Base-by-base conservation (phyloP, 805 yeast species). In the Ogataea haglerorum region DNA sequence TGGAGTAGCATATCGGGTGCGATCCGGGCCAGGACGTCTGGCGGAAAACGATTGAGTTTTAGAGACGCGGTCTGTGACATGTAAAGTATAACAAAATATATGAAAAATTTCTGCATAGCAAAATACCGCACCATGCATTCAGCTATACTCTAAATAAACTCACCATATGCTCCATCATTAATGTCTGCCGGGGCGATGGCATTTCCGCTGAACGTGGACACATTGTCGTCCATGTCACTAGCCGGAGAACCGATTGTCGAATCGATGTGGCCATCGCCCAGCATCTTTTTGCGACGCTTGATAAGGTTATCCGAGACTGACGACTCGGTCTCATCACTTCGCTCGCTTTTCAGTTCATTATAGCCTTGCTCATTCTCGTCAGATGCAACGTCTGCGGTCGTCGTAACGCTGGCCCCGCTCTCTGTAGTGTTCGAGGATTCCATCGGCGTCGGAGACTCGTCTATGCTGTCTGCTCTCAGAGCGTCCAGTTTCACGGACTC, bases 1-100 rank as follows among this genome's bases (percentile, higher is more conserved):
- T 85, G 84, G 31, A 90, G 68, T 5, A 91, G 84, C 10, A 85
- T 58, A 42, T 87, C 95, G 1, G 97, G 96, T 2, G 95, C 87
- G 26, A 90, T 75, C 38, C 93, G 68, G 1, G 93, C 89, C 30
- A 90, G 67, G 9, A 88, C 87, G 18, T 81, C 84, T 0, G 96
- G 91, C 1, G 93, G 82, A 58, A 89, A 88, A 4, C 76, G 66
- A 25, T 84, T 69, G 10, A 82, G 73, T 30, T 67, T 60, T 38
- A 59, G 10, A 3, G 40, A 29, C 5, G 41, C 26, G 5, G 38
- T 27, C 30, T 24, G 33, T 33, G 42, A 23, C 42, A 38, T 38
- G 10, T 9, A 18, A 17, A 7, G 23, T 6, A 27, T 6, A 32
- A 32, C 13, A 21, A 12, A 24, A 9, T 14, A 13, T 10, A 16